phyloP scores from a whole-genome alignment of 768 basidiomycete genomes.

The Lactifluus volemus region DNA sequence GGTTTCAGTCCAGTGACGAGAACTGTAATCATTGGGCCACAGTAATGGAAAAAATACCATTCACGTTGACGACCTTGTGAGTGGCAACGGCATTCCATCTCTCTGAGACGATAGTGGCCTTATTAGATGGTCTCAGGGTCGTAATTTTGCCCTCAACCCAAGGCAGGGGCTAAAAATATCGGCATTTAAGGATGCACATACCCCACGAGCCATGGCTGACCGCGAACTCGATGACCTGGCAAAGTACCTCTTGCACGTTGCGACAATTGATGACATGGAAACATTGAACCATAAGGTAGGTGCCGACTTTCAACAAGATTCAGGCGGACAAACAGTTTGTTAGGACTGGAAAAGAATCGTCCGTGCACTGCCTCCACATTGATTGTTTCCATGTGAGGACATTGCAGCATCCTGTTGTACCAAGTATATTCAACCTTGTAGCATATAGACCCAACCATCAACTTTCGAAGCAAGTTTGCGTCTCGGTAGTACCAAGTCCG shows the following conservation, averaged over 20 bases:
- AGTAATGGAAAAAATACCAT: slow-evolving; percentile 69
- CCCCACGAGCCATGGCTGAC: slow-evolving; percentile 51
- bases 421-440: neutral
- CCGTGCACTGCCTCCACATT: slow-evolving; percentile 21
- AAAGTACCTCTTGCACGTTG: slow-evolving; percentile 58
- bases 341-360: slow-evolving; percentile 31
- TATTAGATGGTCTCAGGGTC: slow-evolving; percentile 21
- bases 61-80: slow-evolving; percentile 78
- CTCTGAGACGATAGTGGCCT: neutral
- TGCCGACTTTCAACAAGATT: neutral
- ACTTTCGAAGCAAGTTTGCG: neutral
- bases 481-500: neutral
- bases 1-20: neutral
- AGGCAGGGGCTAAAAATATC: slow-evolving; percentile 75
- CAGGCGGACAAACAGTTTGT: neutral
- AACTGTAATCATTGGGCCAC: neutral
- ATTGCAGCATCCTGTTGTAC: neutral
- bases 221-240: slow-evolving; percentile 60
- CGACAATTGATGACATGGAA: slow-evolving; percentile 50
- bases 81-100: slow-evolving; percentile 17
- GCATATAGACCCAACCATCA: neutral
- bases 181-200: slow-evolving; percentile 74
- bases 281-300: slow-evolving; percentile 58
- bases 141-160: slow-evolving; percentile 86
- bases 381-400: neutral